A percentile compares a stretch with the other conserved stretches of the same genome.
These are phyloP conservation scores for Melaleuca quinquenervia DNA, from an alignment of 345 rosid species.

Conservation along the genomic window DNA sequence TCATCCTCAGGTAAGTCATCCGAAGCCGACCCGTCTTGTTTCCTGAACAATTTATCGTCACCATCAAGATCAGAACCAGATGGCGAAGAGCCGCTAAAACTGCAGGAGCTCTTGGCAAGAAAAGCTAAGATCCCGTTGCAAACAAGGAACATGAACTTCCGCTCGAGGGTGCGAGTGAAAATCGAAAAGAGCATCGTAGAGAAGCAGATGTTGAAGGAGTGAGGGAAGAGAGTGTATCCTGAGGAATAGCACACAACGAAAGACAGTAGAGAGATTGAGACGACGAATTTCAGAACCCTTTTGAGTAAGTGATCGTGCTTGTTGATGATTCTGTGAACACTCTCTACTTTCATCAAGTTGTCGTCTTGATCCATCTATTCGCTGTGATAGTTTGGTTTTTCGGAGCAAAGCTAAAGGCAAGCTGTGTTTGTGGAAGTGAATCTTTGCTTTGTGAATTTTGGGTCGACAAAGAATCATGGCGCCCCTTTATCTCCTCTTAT, in stretches of 20 bases:
- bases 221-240: conserved; percentile 11
- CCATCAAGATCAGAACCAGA: neutral
- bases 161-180: conserved; percentile 23
- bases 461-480: neutral
- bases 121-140: conserved; percentile 50
- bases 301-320: conserved; percentile 1
- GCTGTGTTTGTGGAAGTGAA: neutral
- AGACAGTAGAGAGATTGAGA: conserved; percentile 16
- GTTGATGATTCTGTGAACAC: neutral
- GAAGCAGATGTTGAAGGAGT: conserved; percentile 19
- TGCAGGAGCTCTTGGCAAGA: conserved; percentile 16
- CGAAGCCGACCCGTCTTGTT: neutral
- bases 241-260: conserved; percentile 21
- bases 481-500: neutral
- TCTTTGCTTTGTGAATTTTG: neutral
- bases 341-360: neutral
- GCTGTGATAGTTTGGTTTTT: neutral
- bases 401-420: neutral
- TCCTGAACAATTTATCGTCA: neutral
- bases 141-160: conserved; percentile 44
- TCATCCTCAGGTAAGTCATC: neutral
- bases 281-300: conserved; percentile 7
- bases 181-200: conserved; percentile 22
- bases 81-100: conserved; percentile 1
- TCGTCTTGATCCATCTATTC: neutral